Evolutionary conservation across 345 rosid species (phyloP), one percentile per base, ranked within the genome.

Genomic region (Sisymbrium irio): DNA sequence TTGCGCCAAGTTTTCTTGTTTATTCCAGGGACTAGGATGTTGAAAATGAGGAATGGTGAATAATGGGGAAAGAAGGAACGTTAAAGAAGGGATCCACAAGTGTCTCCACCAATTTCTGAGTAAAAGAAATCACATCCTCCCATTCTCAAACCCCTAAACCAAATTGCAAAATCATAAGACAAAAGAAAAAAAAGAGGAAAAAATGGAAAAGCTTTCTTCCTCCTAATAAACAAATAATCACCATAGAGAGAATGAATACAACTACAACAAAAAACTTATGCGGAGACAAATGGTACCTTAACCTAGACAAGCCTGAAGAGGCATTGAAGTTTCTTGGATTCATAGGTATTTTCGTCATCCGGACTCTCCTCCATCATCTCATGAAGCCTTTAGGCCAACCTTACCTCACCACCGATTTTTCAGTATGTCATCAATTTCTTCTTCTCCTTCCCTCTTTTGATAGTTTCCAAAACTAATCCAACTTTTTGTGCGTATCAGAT

Each of bases 321-420:
- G 77, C 86, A 0, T 81, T 84, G 53, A 88, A 84, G 76, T 51
- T 86, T 44, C 33, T 83, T 33, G 85, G 85, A 5, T 51, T 90
- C 59, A 33, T 75, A 0, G 49, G 77, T 19, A 66, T 82, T 6
- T 88, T 80, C 67, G 69, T 83, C 67, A 58, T 89, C 10, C 83
- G 91, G 69, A 81, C 87, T 76, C 62, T 86, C 56, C 80, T 83
- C 7, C 97, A 92, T 82, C 92, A 83, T 35, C 32, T 85, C 41
- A 69, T 92, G 47, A 85, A 78, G 86, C 94, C 91, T 58, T 40
- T 86, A 3, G 81, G 91, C 51, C 99, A 90, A 53, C 96, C 99
- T 20, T 88, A 86, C 53, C 86, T 95, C 41, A 80, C 90, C 70
- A 86, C 98, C 11, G 98, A 93, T 63, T 84, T 84, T 55, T 51